Evolutionary conservation across 139 green algal genomes (phyloP).

Genomic region (Chlorella sp.): DNA sequence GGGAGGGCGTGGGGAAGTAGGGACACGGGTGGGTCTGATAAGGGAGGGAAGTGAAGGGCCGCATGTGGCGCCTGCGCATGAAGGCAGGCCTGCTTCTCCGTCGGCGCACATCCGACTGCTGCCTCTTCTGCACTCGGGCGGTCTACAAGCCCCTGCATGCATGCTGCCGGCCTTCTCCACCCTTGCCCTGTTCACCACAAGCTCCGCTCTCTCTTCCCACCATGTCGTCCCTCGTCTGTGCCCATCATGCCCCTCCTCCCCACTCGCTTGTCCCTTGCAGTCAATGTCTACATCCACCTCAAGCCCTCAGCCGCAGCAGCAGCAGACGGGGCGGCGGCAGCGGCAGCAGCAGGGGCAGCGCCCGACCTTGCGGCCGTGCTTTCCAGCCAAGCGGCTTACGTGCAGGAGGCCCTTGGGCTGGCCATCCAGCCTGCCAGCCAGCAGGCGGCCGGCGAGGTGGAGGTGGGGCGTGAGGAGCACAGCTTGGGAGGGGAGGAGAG

Average conservation of each 20-base stretch:
- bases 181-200: no score
- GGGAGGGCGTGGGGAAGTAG: no score
- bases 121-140: no score
- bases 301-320: neutral
- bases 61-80: no score
- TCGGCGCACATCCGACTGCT: neutral
- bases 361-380: slow-evolving; percentile 39
- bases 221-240: neutral
- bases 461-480: slow-evolving; percentile 46
- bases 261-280: neutral
- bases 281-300: slow-evolving; percentile 13
- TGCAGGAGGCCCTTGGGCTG: slow-evolving; percentile 64
- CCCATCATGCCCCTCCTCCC: neutral
- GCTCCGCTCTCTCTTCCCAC: no score
- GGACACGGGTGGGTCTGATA: no score
- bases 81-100: neutral
- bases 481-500: slow-evolving; percentile 6
- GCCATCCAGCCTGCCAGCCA: slow-evolving; percentile 44
- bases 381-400: slow-evolving; percentile 50
- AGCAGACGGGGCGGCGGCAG: neutral
- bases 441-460: slow-evolving; percentile 51
- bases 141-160: no score
- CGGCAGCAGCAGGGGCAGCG: slow-evolving; percentile 13
- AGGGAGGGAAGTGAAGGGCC: no score
- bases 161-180: no score